Percentiles rank a stretch among this genome's conserved stretches.
phyloP scores from a whole-genome alignment of 177 flowering plant genomes.

The Vitis hybrid region DNA sequence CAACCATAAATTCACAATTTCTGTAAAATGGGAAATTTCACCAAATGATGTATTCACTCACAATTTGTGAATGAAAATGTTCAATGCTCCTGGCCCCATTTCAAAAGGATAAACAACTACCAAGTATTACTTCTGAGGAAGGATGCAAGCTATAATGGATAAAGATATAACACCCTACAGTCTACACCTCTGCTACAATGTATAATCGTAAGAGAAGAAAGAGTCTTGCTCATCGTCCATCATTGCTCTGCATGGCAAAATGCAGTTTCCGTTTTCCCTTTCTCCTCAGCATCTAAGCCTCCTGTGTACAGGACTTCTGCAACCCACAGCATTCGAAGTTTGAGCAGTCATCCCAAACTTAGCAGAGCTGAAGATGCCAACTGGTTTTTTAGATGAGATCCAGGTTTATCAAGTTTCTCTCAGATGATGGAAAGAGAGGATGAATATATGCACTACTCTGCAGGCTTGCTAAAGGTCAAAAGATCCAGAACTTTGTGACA shows the following conservation, averaged over 20 bases:
- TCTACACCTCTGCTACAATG: no score
- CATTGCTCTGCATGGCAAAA: background rate
- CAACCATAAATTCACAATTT: no score
- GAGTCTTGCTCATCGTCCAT: background rate
- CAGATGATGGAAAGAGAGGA: background rate
- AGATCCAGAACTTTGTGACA: background rate
- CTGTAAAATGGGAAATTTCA: no score
- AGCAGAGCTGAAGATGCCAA: no score
- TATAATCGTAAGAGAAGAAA: no score
- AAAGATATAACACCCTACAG: background rate
- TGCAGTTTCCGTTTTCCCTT: background rate
- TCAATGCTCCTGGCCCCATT: background rate
- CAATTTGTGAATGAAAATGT: no score
- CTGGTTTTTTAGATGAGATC: no score
- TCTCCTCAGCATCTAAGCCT: background rate
- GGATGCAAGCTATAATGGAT: background rate
- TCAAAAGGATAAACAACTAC: background rate
- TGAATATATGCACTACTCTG: background rate
- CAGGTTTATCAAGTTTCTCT: constrained; percentile 1
- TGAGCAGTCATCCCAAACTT: no score
- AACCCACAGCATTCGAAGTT: no score
- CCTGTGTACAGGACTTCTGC: no score
- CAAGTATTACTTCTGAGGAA: background rate
- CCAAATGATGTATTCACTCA: no score
- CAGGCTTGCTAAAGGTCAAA: background rate